phyloP scores from a whole-genome alignment of 2,329 filamentous ascomycete species.

The Microcera coccophila region DNA sequence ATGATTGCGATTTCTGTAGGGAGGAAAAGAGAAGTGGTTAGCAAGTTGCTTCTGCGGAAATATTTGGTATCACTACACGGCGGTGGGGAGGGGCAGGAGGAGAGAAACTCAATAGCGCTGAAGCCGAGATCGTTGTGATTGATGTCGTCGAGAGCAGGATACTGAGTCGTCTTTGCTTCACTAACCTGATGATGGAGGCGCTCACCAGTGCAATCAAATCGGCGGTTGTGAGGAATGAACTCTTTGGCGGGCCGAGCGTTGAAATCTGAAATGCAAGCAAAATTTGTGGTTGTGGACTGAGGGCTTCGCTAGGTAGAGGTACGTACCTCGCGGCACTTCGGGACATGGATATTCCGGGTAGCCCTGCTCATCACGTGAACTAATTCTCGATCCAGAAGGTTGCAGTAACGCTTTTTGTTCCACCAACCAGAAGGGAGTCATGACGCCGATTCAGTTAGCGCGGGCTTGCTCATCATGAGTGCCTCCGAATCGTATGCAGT shows the following conservation, averaged over 20 bases:
- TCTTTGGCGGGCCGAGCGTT: conserved; percentile 31
- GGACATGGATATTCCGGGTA: conserved; percentile 25
- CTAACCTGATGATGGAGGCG: conserved; percentile 47
- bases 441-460: too few relatives aligned
- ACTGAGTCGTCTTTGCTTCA: conserved; percentile 24
- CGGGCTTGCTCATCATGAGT: too few relatives aligned
- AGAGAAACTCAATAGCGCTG: conserved; percentile 20
- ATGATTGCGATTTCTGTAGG: conserved; percentile 72
- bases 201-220: conserved; percentile 49
- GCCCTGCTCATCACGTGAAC: conserved; percentile 18
- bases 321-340: conserved; percentile 32
- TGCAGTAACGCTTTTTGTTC: too few relatives aligned
- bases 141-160: conserved; percentile 22
- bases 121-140: conserved; percentile 20
- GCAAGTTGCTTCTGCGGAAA: conserved; percentile 8
- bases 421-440: neutral
- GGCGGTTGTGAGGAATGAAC: conserved; percentile 38
- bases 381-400: too few relatives aligned
- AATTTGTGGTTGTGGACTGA: conserved; percentile 41
- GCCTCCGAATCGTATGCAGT: too few relatives aligned
- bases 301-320: conserved; percentile 34
- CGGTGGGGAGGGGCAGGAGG: conserved; percentile 5
- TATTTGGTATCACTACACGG: neutral
- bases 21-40: conserved; percentile 24
- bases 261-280: conserved; percentile 33